A percentile compares a stretch with the other conserved stretches of the same genome.
These are phyloP conservation scores for Posidonia oceanica DNA, from an alignment of 116 monocot species.

Conservation along the genomic window DNA sequence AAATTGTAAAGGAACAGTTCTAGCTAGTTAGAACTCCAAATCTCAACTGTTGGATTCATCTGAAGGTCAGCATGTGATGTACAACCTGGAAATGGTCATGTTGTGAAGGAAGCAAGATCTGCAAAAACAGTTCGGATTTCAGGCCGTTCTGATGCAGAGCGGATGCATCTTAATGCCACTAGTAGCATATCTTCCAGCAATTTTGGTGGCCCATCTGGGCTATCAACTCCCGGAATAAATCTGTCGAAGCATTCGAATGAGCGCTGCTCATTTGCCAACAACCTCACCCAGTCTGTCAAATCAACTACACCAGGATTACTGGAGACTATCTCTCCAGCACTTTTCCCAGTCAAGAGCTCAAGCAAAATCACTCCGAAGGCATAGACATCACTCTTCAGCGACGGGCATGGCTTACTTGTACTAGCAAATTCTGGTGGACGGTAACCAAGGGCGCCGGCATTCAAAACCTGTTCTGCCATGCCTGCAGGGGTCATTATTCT, in stretches of 20 bases:
- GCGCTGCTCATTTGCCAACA: conserved; percentile 34
- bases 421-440: conserved; percentile 76
- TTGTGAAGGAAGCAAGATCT: conserved; percentile 36
- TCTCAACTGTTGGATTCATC: neutral
- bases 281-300: conserved; percentile 76
- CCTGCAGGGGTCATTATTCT: conserved; percentile 61
- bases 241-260: conserved; percentile 58
- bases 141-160: conserved; percentile 67
- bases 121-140: conserved; percentile 65
- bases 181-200: conserved; percentile 33
- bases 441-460: conserved; percentile 82
- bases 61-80: conserved; percentile 16
- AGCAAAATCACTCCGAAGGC: conserved; percentile 90
- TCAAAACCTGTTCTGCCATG: conserved; percentile 80
- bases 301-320: conserved; percentile 62
- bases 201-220: conserved; percentile 7
- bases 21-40: neutral
- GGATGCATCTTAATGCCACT: conserved; percentile 68
- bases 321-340: conserved; percentile 62
- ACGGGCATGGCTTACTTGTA: conserved; percentile 73
- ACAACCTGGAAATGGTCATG: conserved; percentile 17
- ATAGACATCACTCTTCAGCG: conserved; percentile 78
- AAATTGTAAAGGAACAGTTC: neutral
- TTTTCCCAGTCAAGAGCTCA: conserved; percentile 73
- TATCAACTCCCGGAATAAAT: conserved; percentile 15